Percentiles rank a stretch among this genome's conserved stretches.
Evolutionary conservation across 176 grass and related monocot genomes (phyloP).

Genomic region (barley (Hordeum vulgare)): MorexV3_pseudomolecules_assembly NC_058519.1:98061921-98062420

Average conservation of each 20-base stretch:
- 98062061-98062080: conserved; percentile 81
- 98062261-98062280: conserved; percentile 97
- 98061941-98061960: conserved; percentile 99
- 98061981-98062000: conserved; percentile 88
- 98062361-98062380: conserved; percentile 68
- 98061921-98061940: conserved; percentile 33
- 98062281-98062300: conserved; percentile 98
- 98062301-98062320: conserved; percentile 99
- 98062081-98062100: conserved; percentile 83
- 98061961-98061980: conserved; percentile 84
- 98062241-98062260: conserved; percentile 56
- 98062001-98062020: conserved; percentile 97
- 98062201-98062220: background rate
- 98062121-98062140: conserved; percentile 97
- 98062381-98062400: conserved; percentile 9
- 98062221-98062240: conserved; percentile 10
- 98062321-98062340: conserved; percentile 99
- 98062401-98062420: background rate
- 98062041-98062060: conserved; percentile 94
- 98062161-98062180: conserved; percentile 8
- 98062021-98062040: conserved; percentile 93
- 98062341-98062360: conserved; percentile 99
- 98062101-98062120: conserved; percentile 92
- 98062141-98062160: conserved; percentile 56
- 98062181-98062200: background rate